phyloP scores from a whole-genome alignment of 2,329 filamentous ascomycete genomes.

The Pseudogymnoascus sp. region DNA sequence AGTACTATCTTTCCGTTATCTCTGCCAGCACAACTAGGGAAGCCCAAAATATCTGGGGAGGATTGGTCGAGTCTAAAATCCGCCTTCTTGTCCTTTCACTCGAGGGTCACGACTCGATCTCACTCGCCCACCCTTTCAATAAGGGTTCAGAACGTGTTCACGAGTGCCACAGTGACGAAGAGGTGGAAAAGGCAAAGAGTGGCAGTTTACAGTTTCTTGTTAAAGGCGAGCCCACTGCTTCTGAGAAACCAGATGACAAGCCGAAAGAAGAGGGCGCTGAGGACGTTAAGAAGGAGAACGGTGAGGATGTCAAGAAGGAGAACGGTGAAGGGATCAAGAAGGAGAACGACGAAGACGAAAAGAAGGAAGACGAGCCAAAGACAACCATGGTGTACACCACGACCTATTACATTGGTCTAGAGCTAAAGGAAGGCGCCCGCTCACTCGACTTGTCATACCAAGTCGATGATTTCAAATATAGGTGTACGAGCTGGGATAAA shows the following conservation, averaged over 20 bases:
- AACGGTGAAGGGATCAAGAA: slow-evolving; percentile 27
- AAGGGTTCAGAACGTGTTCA: slow-evolving; percentile 86
- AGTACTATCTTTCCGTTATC: slow-evolving; percentile 88
- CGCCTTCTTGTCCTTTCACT: slow-evolving; percentile 75
- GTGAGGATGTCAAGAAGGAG: slow-evolving; percentile 30
- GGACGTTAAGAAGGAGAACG: slow-evolving; percentile 31
- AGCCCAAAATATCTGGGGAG: slow-evolving; percentile 78
- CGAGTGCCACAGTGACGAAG: slow-evolving; percentile 52
- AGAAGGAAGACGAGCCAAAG: slow-evolving; percentile 23
- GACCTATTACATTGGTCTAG: slow-evolving; percentile 88
- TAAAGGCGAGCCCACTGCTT: slow-evolving; percentile 26
- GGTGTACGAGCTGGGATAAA: slow-evolving; percentile 66
- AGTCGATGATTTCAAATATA: slow-evolving; percentile 78
- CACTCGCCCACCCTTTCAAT: slow-evolving; percentile 81
- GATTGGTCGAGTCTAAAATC: slow-evolving; percentile 88
- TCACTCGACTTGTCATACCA: slow-evolving; percentile 71
- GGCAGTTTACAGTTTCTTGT: slow-evolving; percentile 53
- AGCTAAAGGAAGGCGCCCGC: slow-evolving; percentile 62
- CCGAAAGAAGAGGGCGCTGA: slow-evolving; percentile 33
- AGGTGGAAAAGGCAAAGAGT: slow-evolving; percentile 53
- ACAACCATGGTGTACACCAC: slow-evolving; percentile 62
- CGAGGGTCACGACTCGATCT: slow-evolving; percentile 71
- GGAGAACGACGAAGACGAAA: slow-evolving; percentile 31
- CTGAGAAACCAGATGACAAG: slow-evolving; percentile 17
- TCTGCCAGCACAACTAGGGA: slow-evolving; percentile 77